A percentile compares a stretch with the other conserved stretches of the same genome.
Evolutionary conservation across 306 rosid species (phyloP).

Genomic region (Pterocarpus santalinus): DNA sequence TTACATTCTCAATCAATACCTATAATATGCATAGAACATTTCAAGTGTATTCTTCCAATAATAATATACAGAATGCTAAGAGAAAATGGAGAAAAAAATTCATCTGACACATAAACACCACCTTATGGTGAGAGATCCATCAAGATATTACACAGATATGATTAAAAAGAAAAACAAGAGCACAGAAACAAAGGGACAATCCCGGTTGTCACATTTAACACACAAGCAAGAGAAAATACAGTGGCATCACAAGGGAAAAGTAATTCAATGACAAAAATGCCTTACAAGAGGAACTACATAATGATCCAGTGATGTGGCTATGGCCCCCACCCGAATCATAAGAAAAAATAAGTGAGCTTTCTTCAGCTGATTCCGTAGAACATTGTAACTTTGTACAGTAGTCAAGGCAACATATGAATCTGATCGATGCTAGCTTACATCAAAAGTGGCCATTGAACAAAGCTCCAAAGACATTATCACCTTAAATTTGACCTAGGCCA

Average conservation of each 20-base stretch:
- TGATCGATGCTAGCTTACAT: background rate
- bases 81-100: slow-evolving; percentile 2
- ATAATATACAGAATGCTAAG: slow-evolving; percentile 31
- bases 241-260: slow-evolving; percentile 9
- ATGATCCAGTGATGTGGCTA: slow-evolving; percentile 3
- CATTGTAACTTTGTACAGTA: background rate
- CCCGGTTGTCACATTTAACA: slow-evolving; percentile 22
- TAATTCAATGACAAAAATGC: slow-evolving; percentile 9
- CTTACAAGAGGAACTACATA: slow-evolving; percentile 11
- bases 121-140: slow-evolving; percentile 17
- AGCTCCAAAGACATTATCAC: slow-evolving; percentile 11
- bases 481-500: slow-evolving; percentile 19
- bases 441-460: background rate
- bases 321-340: background rate
- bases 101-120: slow-evolving; percentile 22
- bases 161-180: slow-evolving; percentile 25
- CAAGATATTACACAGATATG: slow-evolving; percentile 18
- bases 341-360: background rate
- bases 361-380: slow-evolving; percentile 1
- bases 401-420: background rate
- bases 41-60: slow-evolving; percentile 41
- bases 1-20: slow-evolving; percentile 83
- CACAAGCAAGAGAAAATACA: slow-evolving; percentile 35
- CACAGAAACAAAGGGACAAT: slow-evolving; percentile 31
- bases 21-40: slow-evolving; percentile 47